These are phyloP conservation scores for Ascochyta fabae DNA, from an alignment of 2,329 filamentous ascomycete genomes.

Conservation along the genomic window DNA sequence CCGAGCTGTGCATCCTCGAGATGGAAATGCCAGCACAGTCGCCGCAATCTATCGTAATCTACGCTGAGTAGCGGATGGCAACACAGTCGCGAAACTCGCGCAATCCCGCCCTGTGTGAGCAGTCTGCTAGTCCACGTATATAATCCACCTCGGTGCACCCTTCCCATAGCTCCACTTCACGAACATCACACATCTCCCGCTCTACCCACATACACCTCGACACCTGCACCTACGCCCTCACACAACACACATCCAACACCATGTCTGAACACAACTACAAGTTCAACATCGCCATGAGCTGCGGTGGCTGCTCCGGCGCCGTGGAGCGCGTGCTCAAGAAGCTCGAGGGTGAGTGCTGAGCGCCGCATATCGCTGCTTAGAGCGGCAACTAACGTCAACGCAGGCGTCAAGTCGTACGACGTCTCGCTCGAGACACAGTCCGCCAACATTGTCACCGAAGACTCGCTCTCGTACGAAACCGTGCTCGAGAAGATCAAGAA, in stretches of 20 bases:
- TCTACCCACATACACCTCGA: neutral
- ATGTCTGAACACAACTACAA: slow-evolving; percentile 85
- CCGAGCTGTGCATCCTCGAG: slow-evolving; percentile 15
- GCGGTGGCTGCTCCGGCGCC: slow-evolving; percentile 94
- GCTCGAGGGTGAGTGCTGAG: slow-evolving; percentile 72
- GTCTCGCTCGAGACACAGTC: slow-evolving; percentile 87
- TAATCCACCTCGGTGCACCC: slow-evolving; percentile 9
- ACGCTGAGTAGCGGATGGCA: slow-evolving; percentile 14
- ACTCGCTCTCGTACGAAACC: slow-evolving; percentile 74
- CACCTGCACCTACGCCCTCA: slow-evolving; percentile 5
- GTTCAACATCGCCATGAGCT: slow-evolving; percentile 94
- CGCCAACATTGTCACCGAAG: slow-evolving; percentile 75
- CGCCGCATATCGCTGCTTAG: slow-evolving; percentile 6
- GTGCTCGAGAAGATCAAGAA: slow-evolving; percentile 90
- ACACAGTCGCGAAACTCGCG: slow-evolving; percentile 23
- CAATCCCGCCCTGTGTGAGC: slow-evolving; percentile 11
- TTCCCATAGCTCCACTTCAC: slow-evolving; percentile 11
- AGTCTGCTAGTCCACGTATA: slow-evolving; percentile 11
- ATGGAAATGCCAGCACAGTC: slow-evolving; percentile 20
- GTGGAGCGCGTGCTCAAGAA: slow-evolving; percentile 91
- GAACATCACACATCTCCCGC: slow-evolving; percentile 1
- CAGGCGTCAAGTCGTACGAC: slow-evolving; percentile 85
- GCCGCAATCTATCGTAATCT: slow-evolving; percentile 22
- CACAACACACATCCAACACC: slow-evolving; percentile 35
- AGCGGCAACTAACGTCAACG: slow-evolving; percentile 16